Evolutionary conservation across 2,329 filamentous ascomycete species (phyloP).

Genomic region (Colletotrichum eremochloae): DNA sequence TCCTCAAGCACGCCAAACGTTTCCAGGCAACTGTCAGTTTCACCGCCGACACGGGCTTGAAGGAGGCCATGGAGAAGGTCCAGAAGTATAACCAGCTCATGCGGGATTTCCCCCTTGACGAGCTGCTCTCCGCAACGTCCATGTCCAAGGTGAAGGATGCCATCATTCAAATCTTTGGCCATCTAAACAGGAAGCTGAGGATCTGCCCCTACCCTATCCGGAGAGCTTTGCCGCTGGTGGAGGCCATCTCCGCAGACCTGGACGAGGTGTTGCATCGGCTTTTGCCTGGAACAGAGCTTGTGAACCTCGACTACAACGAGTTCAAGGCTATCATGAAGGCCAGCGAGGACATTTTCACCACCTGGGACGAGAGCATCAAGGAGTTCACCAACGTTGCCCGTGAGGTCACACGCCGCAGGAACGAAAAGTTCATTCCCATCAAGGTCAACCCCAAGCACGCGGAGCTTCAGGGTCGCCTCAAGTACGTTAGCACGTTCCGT

Average conservation of each 20-base stretch:
- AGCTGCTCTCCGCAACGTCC: conserved; percentile 91
- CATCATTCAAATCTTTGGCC: conserved; percentile 88
- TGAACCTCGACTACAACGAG: conserved; percentile 92
- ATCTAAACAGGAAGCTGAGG: conserved; percentile 97
- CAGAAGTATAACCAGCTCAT: conserved; percentile 99
- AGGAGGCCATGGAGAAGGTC: conserved; percentile 95
- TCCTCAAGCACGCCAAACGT: conserved; percentile 95
- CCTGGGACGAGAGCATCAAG: conserved; percentile 96
- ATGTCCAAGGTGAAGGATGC: conserved; percentile 90
- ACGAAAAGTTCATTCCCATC: conserved; percentile 99
- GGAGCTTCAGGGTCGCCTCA: conserved; percentile 89
- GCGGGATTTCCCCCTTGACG: conserved; percentile 96
- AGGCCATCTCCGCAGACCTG: conserved; percentile 94
- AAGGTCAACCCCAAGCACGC: conserved; percentile 91
- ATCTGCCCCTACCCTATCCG: conserved; percentile 96
- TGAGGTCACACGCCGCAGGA: conserved; percentile 91
- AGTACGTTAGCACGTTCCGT: conserved; percentile 94
- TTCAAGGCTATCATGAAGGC: conserved; percentile 88
- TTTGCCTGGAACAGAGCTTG: conserved; percentile 86
- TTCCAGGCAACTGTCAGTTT: conserved; percentile 99
- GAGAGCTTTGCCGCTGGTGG: conserved; percentile 91
- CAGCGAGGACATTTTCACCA: conserved; percentile 86
- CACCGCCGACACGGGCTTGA: conserved; percentile 92
- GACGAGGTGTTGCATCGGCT: conserved; percentile 88
- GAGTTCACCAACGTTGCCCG: conserved; percentile 98